phyloP scores from a whole-genome alignment of 2,329 filamentous ascomycete genomes.

The Lecanicillium sp. region DNA sequence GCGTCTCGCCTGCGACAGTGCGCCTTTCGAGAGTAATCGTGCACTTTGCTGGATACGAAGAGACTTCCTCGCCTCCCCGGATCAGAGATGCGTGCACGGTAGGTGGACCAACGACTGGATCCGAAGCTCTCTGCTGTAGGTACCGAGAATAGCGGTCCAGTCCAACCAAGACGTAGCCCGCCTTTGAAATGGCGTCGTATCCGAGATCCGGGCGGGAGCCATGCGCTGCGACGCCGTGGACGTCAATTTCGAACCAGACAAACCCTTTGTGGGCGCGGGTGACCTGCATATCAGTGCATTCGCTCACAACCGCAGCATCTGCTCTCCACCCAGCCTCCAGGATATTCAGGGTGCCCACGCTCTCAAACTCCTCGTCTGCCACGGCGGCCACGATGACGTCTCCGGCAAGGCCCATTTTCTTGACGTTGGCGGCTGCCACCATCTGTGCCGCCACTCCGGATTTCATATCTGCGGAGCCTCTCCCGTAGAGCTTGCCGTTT shows the following conservation, averaged over 20 bases:
- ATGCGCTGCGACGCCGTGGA: slow-evolving; percentile 36
- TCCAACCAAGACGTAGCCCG: slow-evolving; percentile 40
- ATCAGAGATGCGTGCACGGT: slow-evolving; percentile 43
- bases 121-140: slow-evolving; percentile 24
- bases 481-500: slow-evolving; percentile 36
- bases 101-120: slow-evolving; percentile 30
- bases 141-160: slow-evolving; percentile 36
- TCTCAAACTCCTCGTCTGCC: slow-evolving; percentile 46
- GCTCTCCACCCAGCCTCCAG: slow-evolving; percentile 46
- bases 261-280: slow-evolving; percentile 46
- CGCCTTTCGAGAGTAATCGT: slow-evolving; percentile 43
- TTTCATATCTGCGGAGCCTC: slow-evolving; percentile 48
- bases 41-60: slow-evolving; percentile 45
- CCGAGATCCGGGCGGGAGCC: slow-evolving; percentile 39
- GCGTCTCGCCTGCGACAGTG: slow-evolving; percentile 39
- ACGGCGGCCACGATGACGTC: slow-evolving; percentile 49
- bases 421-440: slow-evolving; percentile 33
- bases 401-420: slow-evolving; percentile 34
- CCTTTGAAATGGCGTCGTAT: slow-evolving; percentile 43
- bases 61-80: slow-evolving; percentile 44
- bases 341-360: slow-evolving; percentile 45
- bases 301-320: slow-evolving; percentile 44
- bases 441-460: slow-evolving; percentile 42
- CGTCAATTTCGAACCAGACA: slow-evolving; percentile 37
- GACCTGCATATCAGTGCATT: slow-evolving; percentile 40